A percentile compares a stretch with the other conserved stretches of the same genome.
Evolutionary conservation across 176 grass and related monocot species (phyloP).

Genomic region (Saccharum officinarum): DNA sequence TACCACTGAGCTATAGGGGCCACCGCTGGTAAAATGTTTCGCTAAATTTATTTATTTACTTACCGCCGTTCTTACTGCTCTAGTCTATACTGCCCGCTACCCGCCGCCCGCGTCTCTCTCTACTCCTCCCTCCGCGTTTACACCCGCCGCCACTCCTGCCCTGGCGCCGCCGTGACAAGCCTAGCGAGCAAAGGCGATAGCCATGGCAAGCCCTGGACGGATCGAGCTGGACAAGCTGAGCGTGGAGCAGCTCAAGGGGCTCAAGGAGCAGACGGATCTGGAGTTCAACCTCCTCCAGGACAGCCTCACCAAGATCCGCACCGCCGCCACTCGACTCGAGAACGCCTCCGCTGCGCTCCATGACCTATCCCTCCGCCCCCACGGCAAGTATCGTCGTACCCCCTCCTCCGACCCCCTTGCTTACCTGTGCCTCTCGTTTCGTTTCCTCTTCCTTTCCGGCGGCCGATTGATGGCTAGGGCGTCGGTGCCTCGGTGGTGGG

Average conservation of each 20-base stretch:
- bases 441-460: neutral
- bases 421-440: neutral
- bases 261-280: constrained; percentile 97
- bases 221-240: constrained; percentile 78
- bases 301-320: constrained; percentile 89
- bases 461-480: neutral
- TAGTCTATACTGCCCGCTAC: neutral
- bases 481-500: neutral
- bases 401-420: neutral
- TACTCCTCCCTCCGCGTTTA: neutral
- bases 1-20: constrained; percentile 99
- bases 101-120: neutral
- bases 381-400: constrained; percentile 31
- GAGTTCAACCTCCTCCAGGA: constrained; percentile 95
- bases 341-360: constrained; percentile 66
- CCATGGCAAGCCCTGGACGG: constrained; percentile 50
- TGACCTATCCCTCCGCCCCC: constrained; percentile 80
- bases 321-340: constrained; percentile 76
- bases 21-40: rapidly evolving
- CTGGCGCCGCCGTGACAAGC: constrained; percentile 10
- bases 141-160: constrained; percentile 19
- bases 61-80: neutral
- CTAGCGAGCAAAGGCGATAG: neutral
- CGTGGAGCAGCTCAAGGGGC: constrained; percentile 77
- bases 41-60: neutral